Evolutionary conservation across 805 yeast genomes (phyloP), one percentile per base, ranked within the genome.

Genomic region (Cyberlindnera mississippiensis): DNA sequence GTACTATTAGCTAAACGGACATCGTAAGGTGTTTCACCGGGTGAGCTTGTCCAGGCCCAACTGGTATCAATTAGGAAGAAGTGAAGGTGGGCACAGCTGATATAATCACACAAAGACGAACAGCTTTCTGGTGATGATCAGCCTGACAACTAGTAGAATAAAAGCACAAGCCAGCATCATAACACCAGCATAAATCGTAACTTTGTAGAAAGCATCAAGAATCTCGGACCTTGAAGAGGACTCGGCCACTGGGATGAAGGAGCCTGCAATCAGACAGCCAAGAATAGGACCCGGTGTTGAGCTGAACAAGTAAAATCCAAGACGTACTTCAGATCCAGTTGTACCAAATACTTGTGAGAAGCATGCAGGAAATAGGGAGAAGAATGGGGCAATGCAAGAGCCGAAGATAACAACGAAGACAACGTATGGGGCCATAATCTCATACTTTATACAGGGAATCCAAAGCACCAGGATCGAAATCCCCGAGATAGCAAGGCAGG

Each of bases 211-310:
- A 8, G 51, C 33, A 17, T 44, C 11, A n/a, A 54, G 11, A 14
- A 51, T 35, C 18, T 32, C 42, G 10, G 34, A 12, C 1, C 33
- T 35, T 10, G 36, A n/a, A 1, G 45, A 37, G 4, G 43, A 33
- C 4, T 44, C n/a, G n/a, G n/a, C 47, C 13, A 20, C 28, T 0
- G 55, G 55, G 14, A 54, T 52, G 45, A 54, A 54, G 5, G 52
- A 47, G 2, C 58, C 58, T 19, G 55, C 52, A 17, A 54, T 52
- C 19, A 53, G 10, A 35, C 52, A 48, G 2, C 58, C 58, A 5
- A 53, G 18, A 9, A 54, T 44, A 1, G 58, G 57, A 2, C 56
- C 58, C 5, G 57, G 58, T 3, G 51, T 31, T 10, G 54, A 41
- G 3, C 45, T 45, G 29, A 51, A 28, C 4, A 51, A 29, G 30